Evolutionary conservation across 164 flowering plant species (phyloP).

Genomic region (Warburgia ugandensis): DNA sequence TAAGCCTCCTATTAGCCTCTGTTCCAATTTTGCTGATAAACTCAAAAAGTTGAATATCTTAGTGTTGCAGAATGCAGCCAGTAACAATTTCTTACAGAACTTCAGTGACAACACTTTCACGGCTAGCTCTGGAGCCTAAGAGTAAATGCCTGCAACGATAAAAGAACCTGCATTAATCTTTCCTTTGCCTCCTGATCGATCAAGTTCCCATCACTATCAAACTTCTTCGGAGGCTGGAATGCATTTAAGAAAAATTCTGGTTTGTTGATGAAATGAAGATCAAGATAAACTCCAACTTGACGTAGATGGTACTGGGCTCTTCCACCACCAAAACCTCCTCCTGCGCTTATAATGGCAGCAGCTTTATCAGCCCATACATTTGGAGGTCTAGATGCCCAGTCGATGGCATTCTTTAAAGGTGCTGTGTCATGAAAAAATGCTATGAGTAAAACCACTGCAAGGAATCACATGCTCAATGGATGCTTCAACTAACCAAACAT

Average conservation of each 20-base stretch:
- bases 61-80: too few species aligned
- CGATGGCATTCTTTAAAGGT: slow-evolving; percentile 77
- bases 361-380: slow-evolving; percentile 83
- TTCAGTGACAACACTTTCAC: too few species aligned
- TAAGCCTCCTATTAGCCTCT: too few species aligned
- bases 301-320: slow-evolving; percentile 76
- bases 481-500: not conserved
- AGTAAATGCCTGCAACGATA: slow-evolving; percentile 47
- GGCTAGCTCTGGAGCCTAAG: slow-evolving; percentile 29
- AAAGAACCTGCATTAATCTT: slow-evolving; percentile 44
- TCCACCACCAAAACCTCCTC: slow-evolving; percentile 56
- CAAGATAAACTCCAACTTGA: slow-evolving; percentile 72
- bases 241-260: slow-evolving; percentile 59
- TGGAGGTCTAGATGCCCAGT: slow-evolving; percentile 91
- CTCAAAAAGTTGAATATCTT: too few species aligned
- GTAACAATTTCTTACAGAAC: too few species aligned
- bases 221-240: slow-evolving; percentile 54
- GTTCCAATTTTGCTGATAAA: too few species aligned
- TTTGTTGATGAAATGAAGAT: slow-evolving; percentile 84
- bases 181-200: slow-evolving; percentile 35
- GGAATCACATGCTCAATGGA: too few species aligned
- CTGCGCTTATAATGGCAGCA: slow-evolving; percentile 77
- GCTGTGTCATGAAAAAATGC: slow-evolving; percentile 18
- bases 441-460: too few species aligned
- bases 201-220: slow-evolving; percentile 62